Evolutionary conservation across 257 asterid genomes (phyloP), one percentile per base, ranked within the genome.

Genomic region (Jasminum sambac): DNA sequence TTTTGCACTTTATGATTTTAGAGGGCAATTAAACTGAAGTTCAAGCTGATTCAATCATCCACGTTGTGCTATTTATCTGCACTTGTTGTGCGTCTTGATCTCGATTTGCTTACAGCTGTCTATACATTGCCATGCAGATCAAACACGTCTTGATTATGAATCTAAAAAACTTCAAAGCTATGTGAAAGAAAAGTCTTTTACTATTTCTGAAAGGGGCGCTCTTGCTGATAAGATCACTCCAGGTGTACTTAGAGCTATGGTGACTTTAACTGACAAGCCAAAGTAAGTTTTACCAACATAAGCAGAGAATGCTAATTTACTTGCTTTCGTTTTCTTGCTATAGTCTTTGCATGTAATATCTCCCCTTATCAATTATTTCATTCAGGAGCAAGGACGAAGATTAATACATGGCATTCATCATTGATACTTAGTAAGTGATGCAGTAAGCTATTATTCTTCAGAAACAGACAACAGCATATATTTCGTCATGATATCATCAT

Each of bases 211-310:
- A 66, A 81, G 70, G 82, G 95, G 93, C 70, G 90, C 62, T 84
- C 93, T 95, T 75, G 80, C 91, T 36, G 96, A 95, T 80, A 87
- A 74, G 81, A 89, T 91, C 74, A 78, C 84, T 78, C 99, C 95
- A 0, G 94, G 92, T 68, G 93, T 91, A 71, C 88, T 89, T 25
- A 85, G 95, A 77, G 91, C 98, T 42, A 65, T 91, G 82, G 96
- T 95, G 81, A 72, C 92, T 72, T 82, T 89, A 78, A 80, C 84
- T 25, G 96, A 95, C 81, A 82, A 77, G 71, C 82, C 80, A 65
- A 89, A 84, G 93, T 86, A 79, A 76, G 84, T 57, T 36, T 19
- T 55, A 55, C 34, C 13, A 37, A 63, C 58, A 67, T 71, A 39
- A 60, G 63, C 17, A 42, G 46, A 17, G 38, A 36, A 69, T 59